Percentiles rank a stretch among this genome's conserved stretches.
These are phyloP conservation scores for Sicyos edulis DNA, from an alignment of 306 rosid genomes.

Conservation along the genomic window DNA sequence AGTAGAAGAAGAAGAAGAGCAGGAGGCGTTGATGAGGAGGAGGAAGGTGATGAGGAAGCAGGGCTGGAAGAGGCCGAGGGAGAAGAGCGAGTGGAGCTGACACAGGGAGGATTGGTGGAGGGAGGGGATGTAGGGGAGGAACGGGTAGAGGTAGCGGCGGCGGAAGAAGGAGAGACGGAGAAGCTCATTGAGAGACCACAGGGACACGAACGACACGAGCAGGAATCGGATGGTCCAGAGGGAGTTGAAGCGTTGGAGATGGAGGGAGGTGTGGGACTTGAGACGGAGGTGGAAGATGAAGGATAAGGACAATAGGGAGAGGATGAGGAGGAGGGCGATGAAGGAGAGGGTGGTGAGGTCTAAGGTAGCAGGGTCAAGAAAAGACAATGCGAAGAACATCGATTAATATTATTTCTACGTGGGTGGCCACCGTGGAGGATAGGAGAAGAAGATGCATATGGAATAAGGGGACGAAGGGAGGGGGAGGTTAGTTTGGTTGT, in stretches of 20 bases:
- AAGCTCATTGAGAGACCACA: slow-evolving; percentile 65
- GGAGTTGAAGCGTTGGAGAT: slow-evolving; percentile 57
- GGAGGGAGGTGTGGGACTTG: slow-evolving; percentile 49
- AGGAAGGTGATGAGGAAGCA: slow-evolving; percentile 64
- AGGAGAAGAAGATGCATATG: too few relatives aligned
- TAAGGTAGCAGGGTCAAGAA: slow-evolving; percentile 33
- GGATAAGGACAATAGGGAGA: slow-evolving; percentile 51
- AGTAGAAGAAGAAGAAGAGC: too few relatives aligned
- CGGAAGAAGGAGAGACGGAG: slow-evolving; percentile 48
- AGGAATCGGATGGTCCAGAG: slow-evolving; percentile 79
- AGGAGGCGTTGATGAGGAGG: slow-evolving; percentile 57
- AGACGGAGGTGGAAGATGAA: slow-evolving; percentile 67
- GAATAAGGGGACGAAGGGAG: too few relatives aligned
- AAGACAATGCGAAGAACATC: slow-evolving; percentile 43
- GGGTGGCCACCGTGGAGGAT: too few relatives aligned
- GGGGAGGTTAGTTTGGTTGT: too few relatives aligned
- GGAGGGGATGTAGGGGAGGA: neutral
- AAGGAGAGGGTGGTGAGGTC: slow-evolving; percentile 44
- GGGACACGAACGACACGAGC: slow-evolving; percentile 45
- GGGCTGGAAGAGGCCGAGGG: slow-evolving; percentile 63
- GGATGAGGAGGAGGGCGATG: slow-evolving; percentile 38
- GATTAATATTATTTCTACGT: slow-evolving; percentile 16
- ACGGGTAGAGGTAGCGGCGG: slow-evolving; percentile 22
- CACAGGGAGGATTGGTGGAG: slow-evolving; percentile 41
- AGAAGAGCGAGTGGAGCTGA: slow-evolving; percentile 39